A percentile compares a stretch with the other conserved stretches of the same genome.
Conservation (phyloP, 169 alveolate genomes). For the Ichthyophthirius multifiliis region DNA sequence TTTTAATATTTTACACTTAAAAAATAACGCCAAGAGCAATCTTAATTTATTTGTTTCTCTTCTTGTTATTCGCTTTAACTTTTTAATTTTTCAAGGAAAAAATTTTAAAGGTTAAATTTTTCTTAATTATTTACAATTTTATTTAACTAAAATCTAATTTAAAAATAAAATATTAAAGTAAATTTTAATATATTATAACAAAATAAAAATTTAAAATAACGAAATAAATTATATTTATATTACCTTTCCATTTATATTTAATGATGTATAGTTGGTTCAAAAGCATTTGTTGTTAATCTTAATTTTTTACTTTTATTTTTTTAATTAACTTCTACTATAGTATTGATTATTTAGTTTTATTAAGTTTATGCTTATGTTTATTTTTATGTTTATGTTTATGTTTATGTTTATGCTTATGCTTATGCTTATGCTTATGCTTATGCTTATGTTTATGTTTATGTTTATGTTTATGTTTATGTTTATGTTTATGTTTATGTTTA, state of each 20-base stretch:
- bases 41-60: not conserved
- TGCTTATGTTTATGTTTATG: too few relatives aligned
- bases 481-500: too few relatives aligned
- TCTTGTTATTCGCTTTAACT: not conserved
- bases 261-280: not conserved
- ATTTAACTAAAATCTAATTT: not conserved
- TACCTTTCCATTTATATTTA: not conserved
- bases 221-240: too few relatives aligned
- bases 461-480: too few relatives aligned
- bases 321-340: not conserved
- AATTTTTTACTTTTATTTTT: not conserved
- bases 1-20: not conserved
- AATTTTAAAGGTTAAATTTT: not conserved
- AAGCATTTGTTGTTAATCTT: not conserved
- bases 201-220: not conserved
- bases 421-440: too few relatives aligned
- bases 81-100: not conserved
- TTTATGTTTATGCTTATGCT: not conserved
- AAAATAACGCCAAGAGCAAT: slow-evolving; percentile 1
- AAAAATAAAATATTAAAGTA: not conserved
- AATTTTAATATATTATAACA: not conserved
- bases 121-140: not conserved
- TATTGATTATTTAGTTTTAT: not conserved
- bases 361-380: not conserved
- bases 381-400: not conserved